These are phyloP conservation scores for Rhododendron vialii DNA, from an alignment of 148 eudicot species.

Conservation along the genomic window DNA sequence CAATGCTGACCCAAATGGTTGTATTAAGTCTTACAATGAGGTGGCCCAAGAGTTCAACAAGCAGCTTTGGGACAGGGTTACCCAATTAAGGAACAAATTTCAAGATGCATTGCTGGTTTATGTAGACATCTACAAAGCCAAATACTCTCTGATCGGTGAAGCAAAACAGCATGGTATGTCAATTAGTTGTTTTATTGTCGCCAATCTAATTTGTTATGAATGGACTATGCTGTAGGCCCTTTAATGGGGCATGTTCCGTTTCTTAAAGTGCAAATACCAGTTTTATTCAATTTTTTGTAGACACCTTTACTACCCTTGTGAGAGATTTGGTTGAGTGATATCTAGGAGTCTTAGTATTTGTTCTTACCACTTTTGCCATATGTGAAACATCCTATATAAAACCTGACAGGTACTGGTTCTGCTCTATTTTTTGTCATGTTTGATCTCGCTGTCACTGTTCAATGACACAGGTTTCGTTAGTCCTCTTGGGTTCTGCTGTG, in stretches of 20 bases:
- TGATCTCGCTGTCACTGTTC: background rate
- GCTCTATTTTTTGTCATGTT: background rate
- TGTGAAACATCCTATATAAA: background rate
- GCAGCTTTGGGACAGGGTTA: conserved; percentile 13
- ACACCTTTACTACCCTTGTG: no score
- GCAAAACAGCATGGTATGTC: conserved; percentile 16
- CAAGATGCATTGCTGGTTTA: conserved; percentile 5
- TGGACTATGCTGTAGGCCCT: background rate
- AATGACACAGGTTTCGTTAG: conserved; percentile 20
- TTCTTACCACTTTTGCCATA: background rate
- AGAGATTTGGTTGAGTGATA: background rate
- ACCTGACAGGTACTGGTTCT: background rate
- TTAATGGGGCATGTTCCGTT: background rate
- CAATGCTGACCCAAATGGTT: conserved; percentile 9
- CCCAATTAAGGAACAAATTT: conserved; percentile 9
- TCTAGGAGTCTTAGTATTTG: background rate
- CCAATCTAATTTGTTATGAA: background rate
- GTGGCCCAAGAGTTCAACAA: conserved; percentile 20
- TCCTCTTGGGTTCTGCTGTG: conserved; percentile 30
- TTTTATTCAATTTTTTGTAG: background rate
- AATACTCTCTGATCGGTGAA: conserved; percentile 15
- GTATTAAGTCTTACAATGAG: conserved; percentile 8
- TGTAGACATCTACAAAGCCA: conserved; percentile 15
- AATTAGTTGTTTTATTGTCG: background rate
- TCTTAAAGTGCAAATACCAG: background rate